These are phyloP conservation scores for Hysterangium stoloniferum DNA, from an alignment of 768 basidiomycete genomes.

Conservation along the genomic window DNA sequence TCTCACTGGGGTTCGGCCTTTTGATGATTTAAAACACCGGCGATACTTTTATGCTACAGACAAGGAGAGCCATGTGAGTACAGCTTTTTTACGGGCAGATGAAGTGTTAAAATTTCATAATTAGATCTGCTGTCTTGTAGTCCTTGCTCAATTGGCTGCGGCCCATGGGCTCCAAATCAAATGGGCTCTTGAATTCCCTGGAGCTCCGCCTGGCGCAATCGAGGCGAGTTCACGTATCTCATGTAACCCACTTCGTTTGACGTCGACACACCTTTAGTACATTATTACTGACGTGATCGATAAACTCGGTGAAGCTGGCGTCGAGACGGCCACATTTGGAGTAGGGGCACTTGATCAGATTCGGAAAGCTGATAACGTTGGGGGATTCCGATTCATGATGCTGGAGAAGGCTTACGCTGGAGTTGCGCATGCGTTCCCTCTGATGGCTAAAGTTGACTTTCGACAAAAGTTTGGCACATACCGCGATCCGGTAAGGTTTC, in stretches of 20 bases:
- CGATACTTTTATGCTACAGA: slow-evolving; percentile 49
- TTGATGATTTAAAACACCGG: slow-evolving; percentile 47
- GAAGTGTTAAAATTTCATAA: not conserved
- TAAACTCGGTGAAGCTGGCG: slow-evolving; percentile 30
- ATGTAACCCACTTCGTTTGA: not conserved
- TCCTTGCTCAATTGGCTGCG: slow-evolving; percentile 33
- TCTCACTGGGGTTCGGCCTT: slow-evolving; percentile 40
- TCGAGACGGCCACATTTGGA: slow-evolving; percentile 32
- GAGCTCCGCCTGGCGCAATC: slow-evolving; percentile 33
- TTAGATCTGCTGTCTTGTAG: slow-evolving; percentile 31
- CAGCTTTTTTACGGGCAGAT: not conserved
- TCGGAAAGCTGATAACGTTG: slow-evolving; percentile 25
- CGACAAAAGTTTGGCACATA: slow-evolving; percentile 28
- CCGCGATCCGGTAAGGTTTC: slow-evolving; percentile 24
- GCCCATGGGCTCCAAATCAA: slow-evolving; percentile 38
- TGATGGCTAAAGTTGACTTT: slow-evolving; percentile 33
- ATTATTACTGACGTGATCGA: slow-evolving; percentile 32
- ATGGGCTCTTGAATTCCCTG: slow-evolving; percentile 38
- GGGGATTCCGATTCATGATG: slow-evolving; percentile 26
- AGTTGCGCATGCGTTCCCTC: slow-evolving; percentile 26
- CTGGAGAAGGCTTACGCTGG: slow-evolving; percentile 34
- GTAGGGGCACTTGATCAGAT: slow-evolving; percentile 28
- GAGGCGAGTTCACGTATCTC: slow-evolving; percentile 14
- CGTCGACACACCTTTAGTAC: slow-evolving; percentile 18
- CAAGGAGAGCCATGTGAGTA: slow-evolving; percentile 27